phyloP scores from a whole-genome alignment of 352 stramenopile genomes.

The Achlya hypogyna region DNA sequence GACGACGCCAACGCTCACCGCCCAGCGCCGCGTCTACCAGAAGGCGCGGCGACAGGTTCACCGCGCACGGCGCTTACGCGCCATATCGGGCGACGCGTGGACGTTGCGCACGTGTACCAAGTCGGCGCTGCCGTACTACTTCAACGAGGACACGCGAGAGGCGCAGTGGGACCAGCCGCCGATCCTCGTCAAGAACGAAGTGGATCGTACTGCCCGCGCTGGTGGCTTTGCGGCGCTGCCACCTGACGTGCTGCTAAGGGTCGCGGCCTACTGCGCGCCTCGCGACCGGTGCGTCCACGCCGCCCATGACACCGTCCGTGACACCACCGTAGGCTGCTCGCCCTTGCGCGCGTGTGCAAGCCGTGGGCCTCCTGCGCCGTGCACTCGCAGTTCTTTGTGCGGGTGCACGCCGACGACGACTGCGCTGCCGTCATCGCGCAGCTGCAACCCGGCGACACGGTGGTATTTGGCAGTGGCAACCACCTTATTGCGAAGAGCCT shows the following conservation, averaged over 20 bases:
- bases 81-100: constrained; percentile 53
- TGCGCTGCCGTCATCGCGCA: constrained; percentile 19
- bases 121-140: constrained; percentile 86
- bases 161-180: constrained; percentile 89
- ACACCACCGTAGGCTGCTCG: background rate
- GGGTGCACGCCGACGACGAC: constrained; percentile 40
- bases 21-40: constrained; percentile 35
- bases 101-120: constrained; percentile 47
- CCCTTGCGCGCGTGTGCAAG: constrained; percentile 31
- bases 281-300: constrained; percentile 40
- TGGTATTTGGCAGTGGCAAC: constrained; percentile 60
- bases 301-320: constrained; percentile 9
- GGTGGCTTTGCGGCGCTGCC: constrained; percentile 76
- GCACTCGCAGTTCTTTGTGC: constrained; percentile 36
- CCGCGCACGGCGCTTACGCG: constrained; percentile 41
- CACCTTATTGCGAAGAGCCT: constrained; percentile 47
- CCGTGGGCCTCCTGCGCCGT: constrained; percentile 38
- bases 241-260: constrained; percentile 51
- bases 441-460: constrained; percentile 32
- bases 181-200: constrained; percentile 84
- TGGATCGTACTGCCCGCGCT: constrained; percentile 47
- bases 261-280: constrained; percentile 82
- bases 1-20: background rate
- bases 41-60: constrained; percentile 48
- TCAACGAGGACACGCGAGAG: constrained; percentile 90